Base-by-base conservation (phyloP, 331 rosid species). In the Malus hybrid region DNA sequence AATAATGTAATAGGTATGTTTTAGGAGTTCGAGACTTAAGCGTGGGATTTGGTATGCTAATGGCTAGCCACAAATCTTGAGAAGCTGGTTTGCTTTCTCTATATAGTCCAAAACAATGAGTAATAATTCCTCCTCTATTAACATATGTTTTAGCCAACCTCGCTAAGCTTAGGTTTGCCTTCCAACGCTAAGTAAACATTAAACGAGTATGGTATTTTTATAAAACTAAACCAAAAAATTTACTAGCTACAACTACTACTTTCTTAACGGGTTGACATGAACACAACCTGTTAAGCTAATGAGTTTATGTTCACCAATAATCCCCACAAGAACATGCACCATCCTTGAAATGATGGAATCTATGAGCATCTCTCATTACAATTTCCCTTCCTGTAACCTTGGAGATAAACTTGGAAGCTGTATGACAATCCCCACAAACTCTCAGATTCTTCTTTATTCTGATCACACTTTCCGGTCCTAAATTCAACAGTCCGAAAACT, bases 401-500 rank as follows among this genome's bases (percentile, higher is more conserved):
- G 2, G 85, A 81, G 62, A 84, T 77, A 66, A 82, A 87, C 83
- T 87, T 87, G 71, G 82, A 76, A 36, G 83, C 83, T 27, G 75
- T 72, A 69, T 84, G 90, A 65, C 90, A 84, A 67, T 87, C 90
- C 48, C 83, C 88, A 70, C 88, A 84, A 69, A 84, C 88, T 73
- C 88, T 79, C 39, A 80, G 84, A 73, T 82, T 87, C 64, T 84
- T 84, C 52, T 34, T 84, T 19, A 87, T 82, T 52, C 91, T 78
- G 61, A 85, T 76, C 62, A 81, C 29, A 32, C 70, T 82, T 65
- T 60, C 84, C 10, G 78, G 78, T 64, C 76, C 63, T 13, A 69
- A 42, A 60, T 70, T 82, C 74, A 82, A 67, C n/a, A 82, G 78
- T 73, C 91, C 88, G 28, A 80, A 85, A 68, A 79, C 81, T 24